Percentiles rank a stretch among this genome's conserved stretches.
phyloP scores from a whole-genome alignment of 441 rosid species.

The Eruca vesicaria region DNA sequence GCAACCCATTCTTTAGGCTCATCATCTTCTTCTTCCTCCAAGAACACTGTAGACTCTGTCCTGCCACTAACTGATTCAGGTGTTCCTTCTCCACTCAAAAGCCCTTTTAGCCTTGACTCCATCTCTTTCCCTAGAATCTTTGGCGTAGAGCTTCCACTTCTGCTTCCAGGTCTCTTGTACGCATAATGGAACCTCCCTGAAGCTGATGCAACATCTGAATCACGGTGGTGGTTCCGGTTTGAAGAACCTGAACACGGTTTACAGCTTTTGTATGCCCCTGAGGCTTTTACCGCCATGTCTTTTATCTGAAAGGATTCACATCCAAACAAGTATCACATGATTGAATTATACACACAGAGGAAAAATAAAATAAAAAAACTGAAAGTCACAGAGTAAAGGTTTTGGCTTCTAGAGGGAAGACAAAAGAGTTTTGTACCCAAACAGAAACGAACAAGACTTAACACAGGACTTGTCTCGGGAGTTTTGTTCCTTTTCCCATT shows the following conservation, averaged over 20 bases:
- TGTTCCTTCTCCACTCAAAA: conserved; percentile 85
- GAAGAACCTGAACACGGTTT: conserved; percentile 64
- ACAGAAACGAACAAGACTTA: conserved; percentile 24
- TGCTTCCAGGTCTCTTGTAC: conserved; percentile 60
- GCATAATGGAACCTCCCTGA: conserved; percentile 61
- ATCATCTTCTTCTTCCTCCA: conserved; percentile 88
- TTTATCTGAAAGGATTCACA: conserved; percentile 54
- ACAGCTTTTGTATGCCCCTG: conserved; percentile 82
- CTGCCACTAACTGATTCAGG: conserved; percentile 78
- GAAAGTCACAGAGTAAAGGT: neutral
- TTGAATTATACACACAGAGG: neutral
- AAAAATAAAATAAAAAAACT: neutral
- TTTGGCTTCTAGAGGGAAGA: neutral
- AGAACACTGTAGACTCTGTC: conserved; percentile 64
- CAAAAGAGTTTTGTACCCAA: neutral
- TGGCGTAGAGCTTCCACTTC: conserved; percentile 60
- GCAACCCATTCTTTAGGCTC: conserved; percentile 96
- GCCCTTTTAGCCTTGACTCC: conserved; percentile 71
- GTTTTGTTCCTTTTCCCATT: neutral
- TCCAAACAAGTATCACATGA: neutral
- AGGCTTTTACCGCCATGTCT: conserved; percentile 86
- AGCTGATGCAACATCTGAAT: conserved; percentile 63
- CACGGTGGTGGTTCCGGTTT: conserved; percentile 48
- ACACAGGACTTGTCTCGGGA: neutral
- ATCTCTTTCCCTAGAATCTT: conserved; percentile 67